Base-by-base conservation (phyloP, 805 yeast genomes). In the Henningerozyma blattae region DNA sequence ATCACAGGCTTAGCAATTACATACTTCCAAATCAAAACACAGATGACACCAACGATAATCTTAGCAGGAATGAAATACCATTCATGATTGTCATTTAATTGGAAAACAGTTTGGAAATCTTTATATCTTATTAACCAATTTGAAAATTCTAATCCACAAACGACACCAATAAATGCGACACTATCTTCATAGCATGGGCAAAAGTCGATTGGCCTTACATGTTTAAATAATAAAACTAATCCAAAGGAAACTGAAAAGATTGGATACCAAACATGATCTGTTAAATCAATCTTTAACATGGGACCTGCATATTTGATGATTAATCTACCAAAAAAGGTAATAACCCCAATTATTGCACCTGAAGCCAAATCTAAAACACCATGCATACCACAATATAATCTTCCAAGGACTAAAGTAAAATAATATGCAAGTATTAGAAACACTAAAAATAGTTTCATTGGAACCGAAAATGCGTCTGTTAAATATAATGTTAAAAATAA, bases 161-260 rank as follows among this genome's bases (percentile, higher is more conserved):
- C 65, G 29, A 87, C 96, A 5, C 95, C 95, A 34, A 87, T 62
- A 47, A 91, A 91, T 4, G 97, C 94, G 16, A 89, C 95, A 15
- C 87, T 75, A 53, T 91, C 98, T 48, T 86, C 96, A 50, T 79
- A 89, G 54, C 98, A 91, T 1, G 98, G 98, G 52, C 98, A 91
- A 46, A 77, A 80, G 47, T 91, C 98, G n/a, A 82, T 75, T 2
- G 97, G 96, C 38, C 72, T 74, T 0, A 86, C 80, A 58, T 86
- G 95, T 30, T 67, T 59, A 46, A 77, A 77, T 15, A 89, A 68
- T 24, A 81, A 46, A 1, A 59, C 40, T 28, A 77, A 65, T 2
- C 69, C 64, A 18, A 62, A 44, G 0, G 64, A 43, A 2, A 73
- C 47, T 3, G 67, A 45, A 0, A 54, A 14, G 0, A 70, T 35